A percentile compares a stretch with the other conserved stretches of the same genome.
These are phyloP conservation scores for Vaucheria bursata DNA, from an alignment of 352 stramenopile genomes.

Conservation along the genomic window DNA sequence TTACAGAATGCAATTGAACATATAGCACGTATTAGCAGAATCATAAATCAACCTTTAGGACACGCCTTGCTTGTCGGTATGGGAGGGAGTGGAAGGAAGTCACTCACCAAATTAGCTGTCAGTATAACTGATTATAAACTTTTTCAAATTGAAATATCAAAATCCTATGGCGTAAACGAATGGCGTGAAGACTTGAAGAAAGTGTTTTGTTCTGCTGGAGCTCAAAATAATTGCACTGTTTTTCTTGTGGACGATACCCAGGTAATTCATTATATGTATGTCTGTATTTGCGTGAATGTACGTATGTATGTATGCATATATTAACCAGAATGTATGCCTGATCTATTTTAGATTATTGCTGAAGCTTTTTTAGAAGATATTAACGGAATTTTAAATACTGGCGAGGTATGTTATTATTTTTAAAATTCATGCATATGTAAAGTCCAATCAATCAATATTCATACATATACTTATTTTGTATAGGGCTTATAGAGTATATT, in stretches of 20 bases:
- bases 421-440: too few species aligned
- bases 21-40: constrained; percentile 61
- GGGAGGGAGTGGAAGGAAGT: constrained; percentile 78
- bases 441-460: too few species aligned
- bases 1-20: constrained; percentile 88
- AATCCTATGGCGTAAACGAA: constrained; percentile 83
- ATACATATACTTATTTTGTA: too few species aligned
- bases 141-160: constrained; percentile 86
- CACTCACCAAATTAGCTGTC: constrained; percentile 74
- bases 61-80: constrained; percentile 84
- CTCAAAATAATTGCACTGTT: constrained; percentile 66
- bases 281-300: too few species aligned
- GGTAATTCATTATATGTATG: too few species aligned
- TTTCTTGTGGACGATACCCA: constrained; percentile 89
- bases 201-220: constrained; percentile 74
- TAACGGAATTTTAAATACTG: constrained; percentile 89
- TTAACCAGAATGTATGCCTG: too few species aligned
- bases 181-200: constrained; percentile 89
- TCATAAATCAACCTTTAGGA: constrained; percentile 84
- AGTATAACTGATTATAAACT: constrained; percentile 76
- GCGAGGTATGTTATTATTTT: constrained; percentile 86
- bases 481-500: too few species aligned
- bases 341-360: constrained; percentile 89
- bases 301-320: too few species aligned
- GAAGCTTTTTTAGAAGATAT: constrained; percentile 91